Evolutionary conservation across 1,284 basidiomycete species (phyloP).

Genomic region (Thelephora terrestris): DNA sequence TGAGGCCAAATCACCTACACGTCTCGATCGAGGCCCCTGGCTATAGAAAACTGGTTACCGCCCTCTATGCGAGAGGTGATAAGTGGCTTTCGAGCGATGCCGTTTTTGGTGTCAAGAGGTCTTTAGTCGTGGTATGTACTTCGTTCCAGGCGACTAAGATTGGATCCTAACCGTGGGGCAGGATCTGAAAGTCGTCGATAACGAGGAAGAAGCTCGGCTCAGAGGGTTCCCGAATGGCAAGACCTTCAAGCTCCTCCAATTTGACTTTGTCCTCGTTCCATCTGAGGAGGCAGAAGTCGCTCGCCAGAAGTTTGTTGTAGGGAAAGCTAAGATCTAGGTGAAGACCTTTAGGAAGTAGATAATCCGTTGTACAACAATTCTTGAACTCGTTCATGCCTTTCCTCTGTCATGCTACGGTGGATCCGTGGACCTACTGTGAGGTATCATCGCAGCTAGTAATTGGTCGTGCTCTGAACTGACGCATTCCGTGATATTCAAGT

Average conservation of each 20-base stretch:
- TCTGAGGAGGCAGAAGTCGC: slow-evolving; percentile 34
- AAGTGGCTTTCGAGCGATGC: slow-evolving; percentile 55
- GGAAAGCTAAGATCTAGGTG: too few species aligned
- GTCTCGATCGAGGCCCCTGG: slow-evolving; percentile 62
- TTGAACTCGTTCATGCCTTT: too few species aligned
- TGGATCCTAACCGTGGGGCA: slow-evolving; percentile 21
- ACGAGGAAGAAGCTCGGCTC: slow-evolving; percentile 42
- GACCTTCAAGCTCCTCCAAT: slow-evolving; percentile 50
- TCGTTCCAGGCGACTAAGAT: slow-evolving; percentile 8
- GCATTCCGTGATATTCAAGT: too few species aligned
- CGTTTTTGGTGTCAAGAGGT: slow-evolving; percentile 74
- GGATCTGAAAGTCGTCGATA: slow-evolving; percentile 39
- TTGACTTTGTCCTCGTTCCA: slow-evolving; percentile 53
- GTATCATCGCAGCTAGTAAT: too few species aligned
- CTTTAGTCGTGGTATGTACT: slow-evolving; percentile 41
- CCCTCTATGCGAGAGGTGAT: slow-evolving; percentile 68
- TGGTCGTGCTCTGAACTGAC: too few species aligned
- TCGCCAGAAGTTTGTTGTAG: slow-evolving; percentile 15
- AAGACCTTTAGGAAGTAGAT: too few species aligned
- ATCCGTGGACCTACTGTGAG: too few species aligned
- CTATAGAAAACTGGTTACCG: slow-evolving; percentile 63
- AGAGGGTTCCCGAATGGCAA: slow-evolving; percentile 52
- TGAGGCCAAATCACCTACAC: slow-evolving; percentile 75
- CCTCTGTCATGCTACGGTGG: too few species aligned
- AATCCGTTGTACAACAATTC: too few species aligned